Conservation (phyloP, 805 yeast genomes). For the Maudiozyma serrabonitensis region DNA sequence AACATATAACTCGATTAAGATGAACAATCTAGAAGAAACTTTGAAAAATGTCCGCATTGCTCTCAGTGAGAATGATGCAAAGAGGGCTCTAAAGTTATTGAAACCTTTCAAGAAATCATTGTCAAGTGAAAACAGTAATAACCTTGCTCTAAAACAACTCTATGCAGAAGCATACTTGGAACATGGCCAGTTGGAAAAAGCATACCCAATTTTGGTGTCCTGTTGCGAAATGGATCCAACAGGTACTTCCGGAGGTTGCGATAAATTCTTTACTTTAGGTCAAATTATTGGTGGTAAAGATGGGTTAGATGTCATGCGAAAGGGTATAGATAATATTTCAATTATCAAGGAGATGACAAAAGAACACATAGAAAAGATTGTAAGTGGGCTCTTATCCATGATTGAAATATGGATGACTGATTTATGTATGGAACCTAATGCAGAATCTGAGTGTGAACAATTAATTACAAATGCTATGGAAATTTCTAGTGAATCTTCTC, state of each 20-base stretch:
- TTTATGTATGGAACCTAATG: conserved; percentile 85
- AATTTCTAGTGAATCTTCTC: conserved; percentile 45
- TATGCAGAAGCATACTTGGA: conserved; percentile 77
- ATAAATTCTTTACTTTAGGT: conserved; percentile 82
- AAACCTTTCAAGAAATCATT: conserved; percentile 27
- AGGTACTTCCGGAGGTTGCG: conserved; percentile 54
- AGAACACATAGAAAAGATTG: conserved; percentile 46
- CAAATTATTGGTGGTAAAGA: conserved; percentile 78
- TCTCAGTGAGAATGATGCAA: conserved; percentile 19
- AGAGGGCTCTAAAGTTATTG: conserved; percentile 29
- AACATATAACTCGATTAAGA: neutral
- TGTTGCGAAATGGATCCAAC: conserved; percentile 63
- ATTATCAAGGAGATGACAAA: conserved; percentile 18
- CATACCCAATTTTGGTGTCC: conserved; percentile 49
- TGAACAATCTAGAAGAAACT: conserved; percentile 11
- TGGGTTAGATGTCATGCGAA: conserved; percentile 54
- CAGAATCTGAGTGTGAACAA: conserved; percentile 70
- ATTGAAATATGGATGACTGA: conserved; percentile 98
- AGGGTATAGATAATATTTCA: conserved; percentile 43
- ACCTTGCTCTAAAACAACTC: conserved; percentile 40
- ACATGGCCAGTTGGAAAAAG: conserved; percentile 66
- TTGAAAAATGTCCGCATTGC: conserved; percentile 18
- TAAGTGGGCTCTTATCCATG: conserved; percentile 71
- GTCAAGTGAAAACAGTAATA: conserved; percentile 21
- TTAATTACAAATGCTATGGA: conserved; percentile 56